A percentile compares a stretch with the other conserved stretches of the same genome.
Evolutionary conservation across 1,284 basidiomycete species (phyloP).

Genomic region (Mycosarcoma mackinlayi): DNA sequence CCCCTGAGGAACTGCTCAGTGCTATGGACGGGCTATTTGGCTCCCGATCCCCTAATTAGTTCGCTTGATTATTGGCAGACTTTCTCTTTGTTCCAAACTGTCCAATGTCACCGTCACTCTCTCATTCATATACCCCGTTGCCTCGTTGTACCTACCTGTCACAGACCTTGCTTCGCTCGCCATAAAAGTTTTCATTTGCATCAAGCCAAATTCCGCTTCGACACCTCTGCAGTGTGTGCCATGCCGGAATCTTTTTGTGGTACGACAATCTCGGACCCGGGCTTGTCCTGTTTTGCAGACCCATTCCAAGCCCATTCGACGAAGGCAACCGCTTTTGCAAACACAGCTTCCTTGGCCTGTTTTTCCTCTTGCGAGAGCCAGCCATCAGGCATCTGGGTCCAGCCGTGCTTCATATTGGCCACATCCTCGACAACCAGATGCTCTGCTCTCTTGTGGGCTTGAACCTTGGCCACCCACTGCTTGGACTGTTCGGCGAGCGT

Average conservation of each 20-base stretch:
- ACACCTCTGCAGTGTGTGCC: constrained; percentile 14
- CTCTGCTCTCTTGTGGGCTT: constrained; percentile 31
- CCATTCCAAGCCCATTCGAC: constrained; percentile 45
- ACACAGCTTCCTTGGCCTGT: constrained; percentile 28
- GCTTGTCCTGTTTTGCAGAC: constrained; percentile 9
- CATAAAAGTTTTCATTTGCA: neutral
- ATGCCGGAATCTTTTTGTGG: constrained; percentile 18
- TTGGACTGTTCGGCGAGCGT: constrained; percentile 53
- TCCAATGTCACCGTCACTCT: neutral
- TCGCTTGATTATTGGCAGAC: neutral
- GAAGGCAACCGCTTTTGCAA: constrained; percentile 37
- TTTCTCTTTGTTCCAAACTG: neutral
- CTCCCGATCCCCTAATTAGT: neutral
- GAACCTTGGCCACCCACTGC: constrained; percentile 45
- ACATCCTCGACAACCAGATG: constrained; percentile 46
- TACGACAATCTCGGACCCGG: constrained; percentile 24
- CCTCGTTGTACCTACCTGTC: neutral
- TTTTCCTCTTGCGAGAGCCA: constrained; percentile 40
- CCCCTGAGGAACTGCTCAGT: constrained; percentile 28
- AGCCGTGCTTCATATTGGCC: constrained; percentile 43
- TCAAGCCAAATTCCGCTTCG: neutral
- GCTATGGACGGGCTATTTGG: constrained; percentile 43
- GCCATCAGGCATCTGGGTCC: constrained; percentile 53
- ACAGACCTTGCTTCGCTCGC: neutral
- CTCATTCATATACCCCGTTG: constrained; percentile 7